Evolutionary conservation across 129 eudicot species (phyloP).

Genomic region (Ambrosia trifida): DNA sequence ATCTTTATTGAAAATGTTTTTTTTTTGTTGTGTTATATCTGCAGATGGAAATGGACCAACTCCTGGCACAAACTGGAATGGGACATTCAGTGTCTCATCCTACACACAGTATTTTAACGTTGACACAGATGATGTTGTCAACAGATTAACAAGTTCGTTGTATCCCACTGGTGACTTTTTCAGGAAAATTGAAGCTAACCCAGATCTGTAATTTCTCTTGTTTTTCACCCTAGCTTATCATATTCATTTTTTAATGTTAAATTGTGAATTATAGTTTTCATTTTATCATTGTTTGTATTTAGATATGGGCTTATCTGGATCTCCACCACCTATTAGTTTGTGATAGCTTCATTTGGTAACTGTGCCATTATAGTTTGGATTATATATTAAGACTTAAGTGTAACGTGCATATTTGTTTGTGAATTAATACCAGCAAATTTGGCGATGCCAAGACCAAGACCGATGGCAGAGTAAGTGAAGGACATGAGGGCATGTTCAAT

Average conservation of each 20-base stretch:
- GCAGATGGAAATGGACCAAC: slow-evolving; percentile 77
- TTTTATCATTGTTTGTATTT: background rate
- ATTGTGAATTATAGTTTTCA: background rate
- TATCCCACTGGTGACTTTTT: slow-evolving; percentile 93
- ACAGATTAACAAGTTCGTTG: slow-evolving; percentile 86
- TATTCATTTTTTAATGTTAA: background rate
- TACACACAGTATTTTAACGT: slow-evolving; percentile 93
- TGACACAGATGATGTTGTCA: slow-evolving; percentile 84
- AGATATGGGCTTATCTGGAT: slow-evolving; percentile 98
- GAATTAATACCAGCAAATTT: no score
- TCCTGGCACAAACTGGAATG: slow-evolving; percentile 77
- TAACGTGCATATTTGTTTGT: no score
- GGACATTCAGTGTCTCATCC: slow-evolving; percentile 80
- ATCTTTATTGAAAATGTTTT: slow-evolving; percentile 5
- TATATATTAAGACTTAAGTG: no score
- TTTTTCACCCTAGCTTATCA: slow-evolving; percentile 4
- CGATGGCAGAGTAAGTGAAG: no score
- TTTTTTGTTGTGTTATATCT: slow-evolving; percentile 21
- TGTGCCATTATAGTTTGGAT: no score
- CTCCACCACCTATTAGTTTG: slow-evolving; percentile 86
- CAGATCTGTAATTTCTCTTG: slow-evolving; percentile 81
- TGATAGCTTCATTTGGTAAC: slow-evolving; percentile 83
- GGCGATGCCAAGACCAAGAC: no score
- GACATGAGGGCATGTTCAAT: no score
- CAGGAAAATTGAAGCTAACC: slow-evolving; percentile 92